Evolutionary conservation across 306 rosid genomes (phyloP).

Genomic region (Abrus precatorius): DNA sequence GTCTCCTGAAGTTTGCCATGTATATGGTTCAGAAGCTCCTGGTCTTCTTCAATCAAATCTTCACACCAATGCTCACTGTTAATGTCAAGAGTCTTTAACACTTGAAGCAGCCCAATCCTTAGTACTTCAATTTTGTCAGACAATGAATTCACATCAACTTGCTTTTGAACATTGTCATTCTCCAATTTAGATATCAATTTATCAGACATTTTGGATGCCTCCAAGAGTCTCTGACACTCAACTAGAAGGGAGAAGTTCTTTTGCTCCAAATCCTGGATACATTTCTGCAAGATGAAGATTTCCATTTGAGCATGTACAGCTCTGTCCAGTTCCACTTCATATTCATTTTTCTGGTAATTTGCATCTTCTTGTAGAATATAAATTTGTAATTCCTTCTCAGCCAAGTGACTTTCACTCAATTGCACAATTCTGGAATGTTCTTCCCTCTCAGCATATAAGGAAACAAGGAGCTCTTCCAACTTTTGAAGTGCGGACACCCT

Average conservation of each 20-base stretch:
- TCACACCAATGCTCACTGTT: slow-evolving; percentile 44
- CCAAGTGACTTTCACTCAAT: slow-evolving; percentile 61
- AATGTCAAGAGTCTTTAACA: slow-evolving; percentile 60
- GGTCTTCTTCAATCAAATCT: slow-evolving; percentile 54
- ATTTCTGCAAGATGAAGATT: slow-evolving; percentile 75
- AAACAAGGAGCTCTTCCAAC: slow-evolving; percentile 75
- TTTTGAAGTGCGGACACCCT: slow-evolving; percentile 73
- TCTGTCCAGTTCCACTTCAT: slow-evolving; percentile 74
- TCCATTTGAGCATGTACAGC: slow-evolving; percentile 63
- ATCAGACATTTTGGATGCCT: slow-evolving; percentile 64
- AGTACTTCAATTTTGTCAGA: slow-evolving; percentile 59
- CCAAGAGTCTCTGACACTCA: slow-evolving; percentile 73
- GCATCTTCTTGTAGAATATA: slow-evolving; percentile 67
- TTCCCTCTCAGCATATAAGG: slow-evolving; percentile 72
- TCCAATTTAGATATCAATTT: slow-evolving; percentile 70
- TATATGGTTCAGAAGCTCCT: slow-evolving; percentile 60
- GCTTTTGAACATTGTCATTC: slow-evolving; percentile 60
- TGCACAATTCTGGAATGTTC: slow-evolving; percentile 64
- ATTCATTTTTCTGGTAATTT: slow-evolving; percentile 63
- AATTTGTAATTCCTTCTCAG: slow-evolving; percentile 68
- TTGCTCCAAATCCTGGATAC: slow-evolving; percentile 69
- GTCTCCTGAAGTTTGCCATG: slow-evolving; percentile 64
- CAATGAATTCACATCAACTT: slow-evolving; percentile 57
- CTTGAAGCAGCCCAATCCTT: slow-evolving; percentile 71
- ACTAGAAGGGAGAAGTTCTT: slow-evolving; percentile 57